Evolutionary conservation across 2,329 filamentous ascomycete genomes (phyloP), one percentile per base, ranked within the genome.

Genomic region (Westerdykella aurantiaca): DNA sequence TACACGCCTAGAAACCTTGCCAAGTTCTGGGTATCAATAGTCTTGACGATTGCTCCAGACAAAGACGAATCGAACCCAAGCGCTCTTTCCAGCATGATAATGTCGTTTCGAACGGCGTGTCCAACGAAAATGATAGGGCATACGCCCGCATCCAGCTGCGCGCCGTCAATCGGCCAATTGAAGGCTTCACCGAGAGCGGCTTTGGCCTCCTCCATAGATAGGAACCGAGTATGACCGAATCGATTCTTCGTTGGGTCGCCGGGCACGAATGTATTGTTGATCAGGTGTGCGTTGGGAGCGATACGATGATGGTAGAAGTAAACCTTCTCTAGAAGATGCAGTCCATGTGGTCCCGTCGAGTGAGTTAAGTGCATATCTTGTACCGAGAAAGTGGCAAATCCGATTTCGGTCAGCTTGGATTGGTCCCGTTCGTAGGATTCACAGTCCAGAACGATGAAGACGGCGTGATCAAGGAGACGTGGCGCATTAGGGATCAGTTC

Each of bases 1-100:
- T 46, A 51, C 6, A 44, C 35, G 5, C 37, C 31, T 0, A 25
- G 38, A 3, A 59, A 42, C 2, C 45, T 35, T 6, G 47, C 52
- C 5, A 63, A 40, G 1, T 44, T 25, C 23, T 63, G 58, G 4
- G 58, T 62, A 37, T 62, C 60, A 18, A 62, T 43, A 9, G 44
- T 41, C 11, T 50, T 48, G 0, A 62, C 49, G 1, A 60, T 37
- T 1, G 34, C 54, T 47, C 5, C 43, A 16, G 2, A 52, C 34
- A 5, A 34, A 42, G 33, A 34, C 23, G 23, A 5, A 10, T 25
- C 23, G 5, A 25, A 5, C 23, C 23, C 23, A 25, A 25, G 5
- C 5, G 5, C 10, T n/a, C n/a, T n/a, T 5, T 10, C 23, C 23
- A 25, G 23, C 23, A 25, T 25, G 23, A 5, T 25, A 5, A 10